phyloP scores from a whole-genome alignment of 768 basidiomycete genomes.

The Boletus sp. region DNA sequence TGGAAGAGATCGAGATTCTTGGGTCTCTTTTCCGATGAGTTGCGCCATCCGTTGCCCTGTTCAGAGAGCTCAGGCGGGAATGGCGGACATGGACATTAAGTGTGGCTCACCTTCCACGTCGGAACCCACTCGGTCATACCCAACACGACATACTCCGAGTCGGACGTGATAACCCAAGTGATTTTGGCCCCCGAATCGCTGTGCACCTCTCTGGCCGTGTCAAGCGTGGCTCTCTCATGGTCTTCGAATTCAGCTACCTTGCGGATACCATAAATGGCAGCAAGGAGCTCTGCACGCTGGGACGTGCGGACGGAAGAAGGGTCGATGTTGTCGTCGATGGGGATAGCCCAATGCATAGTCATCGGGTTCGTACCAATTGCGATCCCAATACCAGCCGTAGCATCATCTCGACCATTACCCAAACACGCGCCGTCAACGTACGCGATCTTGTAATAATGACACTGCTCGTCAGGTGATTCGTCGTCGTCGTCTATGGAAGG shows the following conservation, averaged over 20 bases:
- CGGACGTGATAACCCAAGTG: conserved; percentile 28
- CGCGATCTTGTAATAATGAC: conserved; percentile 30
- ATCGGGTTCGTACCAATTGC: conserved; percentile 17
- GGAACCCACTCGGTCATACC: conserved; percentile 38
- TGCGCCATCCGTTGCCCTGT: conserved; percentile 11
- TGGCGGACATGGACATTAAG: too few species aligned
- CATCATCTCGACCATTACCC: conserved; percentile 25
- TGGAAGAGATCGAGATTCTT: conserved; percentile 21
- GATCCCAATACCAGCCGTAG: conserved; percentile 32
- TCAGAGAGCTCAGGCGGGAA: background rate
- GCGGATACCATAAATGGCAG: conserved; percentile 16
- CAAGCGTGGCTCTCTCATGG: too few species aligned
- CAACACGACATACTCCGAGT: conserved; percentile 37
- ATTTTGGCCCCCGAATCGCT: background rate
- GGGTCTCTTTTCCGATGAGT: conserved; percentile 4
- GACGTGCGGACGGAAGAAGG: conserved; percentile 22
- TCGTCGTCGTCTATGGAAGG: background rate
- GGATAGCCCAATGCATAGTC: conserved; percentile 24
- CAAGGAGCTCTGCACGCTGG: conserved; percentile 37
- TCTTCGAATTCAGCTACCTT: conserved; percentile 9
- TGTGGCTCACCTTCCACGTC: conserved; percentile 28
- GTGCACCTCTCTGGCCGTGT: background rate
- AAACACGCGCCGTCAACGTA: conserved; percentile 37
- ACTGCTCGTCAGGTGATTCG: conserved; percentile 1
- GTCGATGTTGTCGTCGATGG: conserved; percentile 26